These are phyloP conservation scores for Aureobasidium melanogenum DNA, from an alignment of 2,329 filamentous ascomycete genomes.

Conservation along the genomic window DNA sequence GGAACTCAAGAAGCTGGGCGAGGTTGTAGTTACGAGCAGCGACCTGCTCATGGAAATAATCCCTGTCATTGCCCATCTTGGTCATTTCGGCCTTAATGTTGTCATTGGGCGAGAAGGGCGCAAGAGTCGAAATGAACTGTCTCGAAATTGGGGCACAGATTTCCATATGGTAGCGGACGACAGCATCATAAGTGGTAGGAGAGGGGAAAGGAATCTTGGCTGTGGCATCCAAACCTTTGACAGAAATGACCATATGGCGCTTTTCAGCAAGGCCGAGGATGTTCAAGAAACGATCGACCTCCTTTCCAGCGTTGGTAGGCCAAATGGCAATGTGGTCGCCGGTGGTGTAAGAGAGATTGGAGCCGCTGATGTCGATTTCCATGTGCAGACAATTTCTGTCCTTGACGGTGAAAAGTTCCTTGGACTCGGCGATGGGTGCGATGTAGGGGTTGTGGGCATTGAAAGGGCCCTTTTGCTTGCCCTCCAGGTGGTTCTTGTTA, in stretches of 20 bases:
- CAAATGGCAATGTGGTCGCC: conserved; percentile 96
- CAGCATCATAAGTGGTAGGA: conserved; percentile 91
- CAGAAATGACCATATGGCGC: conserved; percentile 69
- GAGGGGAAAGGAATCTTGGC: conserved; percentile 97
- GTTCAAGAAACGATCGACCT: conserved; percentile 82
- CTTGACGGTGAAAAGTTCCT: conserved; percentile 80
- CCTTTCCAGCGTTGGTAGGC: conserved; percentile 88
- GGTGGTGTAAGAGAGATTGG: conserved; percentile 87
- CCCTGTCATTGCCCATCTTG: conserved; percentile 84
- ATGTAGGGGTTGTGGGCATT: conserved; percentile 85
- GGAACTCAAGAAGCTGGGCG: conserved; percentile 66
- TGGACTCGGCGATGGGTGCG: conserved; percentile 84
- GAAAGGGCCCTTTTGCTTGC: conserved; percentile 74
- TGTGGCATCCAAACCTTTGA: conserved; percentile 88
- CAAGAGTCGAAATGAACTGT: conserved; percentile 81
- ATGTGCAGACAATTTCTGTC: conserved; percentile 93
- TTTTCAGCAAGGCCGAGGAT: conserved; percentile 69
- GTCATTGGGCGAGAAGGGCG: conserved; percentile 83
- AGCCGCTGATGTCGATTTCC: conserved; percentile 84
- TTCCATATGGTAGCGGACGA: conserved; percentile 91
- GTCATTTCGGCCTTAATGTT: conserved; percentile 77
- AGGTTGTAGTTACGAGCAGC: conserved; percentile 79
- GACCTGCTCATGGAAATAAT: conserved; percentile 86
- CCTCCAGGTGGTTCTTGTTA: conserved; percentile 72
- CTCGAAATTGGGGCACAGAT: conserved; percentile 92